Conservation (phyloP, 2,329 filamentous ascomycete genomes). For the Xylariaceae sp. region DNA sequence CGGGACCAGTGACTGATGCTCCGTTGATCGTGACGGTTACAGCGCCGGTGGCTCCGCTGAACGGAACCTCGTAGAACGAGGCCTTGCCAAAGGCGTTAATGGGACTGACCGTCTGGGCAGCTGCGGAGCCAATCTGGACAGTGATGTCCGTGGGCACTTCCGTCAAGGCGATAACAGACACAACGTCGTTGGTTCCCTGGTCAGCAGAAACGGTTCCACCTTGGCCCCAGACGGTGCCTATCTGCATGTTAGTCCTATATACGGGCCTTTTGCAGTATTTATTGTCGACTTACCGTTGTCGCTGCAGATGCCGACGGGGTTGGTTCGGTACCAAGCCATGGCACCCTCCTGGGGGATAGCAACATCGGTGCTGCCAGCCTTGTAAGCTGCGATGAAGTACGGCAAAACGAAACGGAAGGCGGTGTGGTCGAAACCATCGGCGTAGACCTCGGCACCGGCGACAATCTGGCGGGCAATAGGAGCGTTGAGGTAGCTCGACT, state of each 20-base stretch:
- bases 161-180: constrained; percentile 40
- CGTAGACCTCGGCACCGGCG: constrained; percentile 43
- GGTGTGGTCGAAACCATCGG: constrained; percentile 42
- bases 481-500: constrained; percentile 52
- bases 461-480: constrained; percentile 40
- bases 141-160: constrained; percentile 31
- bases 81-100: constrained; percentile 30
- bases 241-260: constrained; percentile 5
- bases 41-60: constrained; percentile 34
- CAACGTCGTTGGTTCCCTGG: constrained; percentile 37
- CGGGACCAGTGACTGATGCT: constrained; percentile 34
- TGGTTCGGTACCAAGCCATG: constrained; percentile 30
- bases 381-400: constrained; percentile 46
- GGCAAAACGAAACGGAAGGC: constrained; percentile 45
- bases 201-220: constrained; percentile 32
- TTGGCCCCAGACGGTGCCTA: constrained; percentile 37
- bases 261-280: neutral
- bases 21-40: constrained; percentile 37
- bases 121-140: constrained; percentile 34
- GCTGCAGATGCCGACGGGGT: constrained; percentile 28
- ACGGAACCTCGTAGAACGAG: constrained; percentile 35
- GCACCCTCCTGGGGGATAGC: constrained; percentile 25
- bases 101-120: constrained; percentile 28
- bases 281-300: constrained; percentile 33
- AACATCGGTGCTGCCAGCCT: constrained; percentile 36